Conservation (phyloP, 192 early-diverging fungal genomes). For the Umbelopsis ramanniana region DNA sequence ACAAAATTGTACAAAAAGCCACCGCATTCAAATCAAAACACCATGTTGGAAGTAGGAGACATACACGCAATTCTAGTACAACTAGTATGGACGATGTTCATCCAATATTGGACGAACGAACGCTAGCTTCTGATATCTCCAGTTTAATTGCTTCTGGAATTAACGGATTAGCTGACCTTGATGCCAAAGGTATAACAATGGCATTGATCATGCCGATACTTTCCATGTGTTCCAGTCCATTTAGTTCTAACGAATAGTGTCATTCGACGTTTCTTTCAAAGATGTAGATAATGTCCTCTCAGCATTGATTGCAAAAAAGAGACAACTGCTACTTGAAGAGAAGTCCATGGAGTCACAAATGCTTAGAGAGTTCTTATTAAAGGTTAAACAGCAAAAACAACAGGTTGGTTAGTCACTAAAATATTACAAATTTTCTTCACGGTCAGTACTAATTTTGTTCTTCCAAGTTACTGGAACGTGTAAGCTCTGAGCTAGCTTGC, state of each 20-base stretch:
- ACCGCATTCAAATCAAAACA: constrained; percentile 1
- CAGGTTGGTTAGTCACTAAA: constrained; percentile 32
- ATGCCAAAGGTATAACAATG: background rate
- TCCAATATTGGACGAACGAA: background rate
- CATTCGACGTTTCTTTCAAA: background rate
- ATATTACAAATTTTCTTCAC: too few relatives aligned
- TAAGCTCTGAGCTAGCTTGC: background rate
- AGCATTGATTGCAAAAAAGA: constrained; percentile 66
- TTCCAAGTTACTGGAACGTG: background rate
- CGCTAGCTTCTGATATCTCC: background rate
- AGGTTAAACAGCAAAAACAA: constrained; percentile 60
- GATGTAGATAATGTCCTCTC: constrained; percentile 69
- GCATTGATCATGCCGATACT: too few relatives aligned
- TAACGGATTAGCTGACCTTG: background rate
- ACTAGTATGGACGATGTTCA: background rate
- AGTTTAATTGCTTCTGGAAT: background rate
- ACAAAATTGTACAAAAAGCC: constrained; percentile 19
- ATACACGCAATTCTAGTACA: background rate
- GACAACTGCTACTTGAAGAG: constrained; percentile 58
- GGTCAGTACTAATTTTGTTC: background rate
- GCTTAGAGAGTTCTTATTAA: constrained; percentile 67
- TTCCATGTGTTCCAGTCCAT: too few relatives aligned
- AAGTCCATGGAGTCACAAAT: constrained; percentile 61
- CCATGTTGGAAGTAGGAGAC: background rate
- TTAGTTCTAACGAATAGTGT: too few relatives aligned